These are phyloP conservation scores for Penicillium sp. DNA, from an alignment of 2,329 filamentous ascomycete species.

Conservation along the genomic window DNA sequence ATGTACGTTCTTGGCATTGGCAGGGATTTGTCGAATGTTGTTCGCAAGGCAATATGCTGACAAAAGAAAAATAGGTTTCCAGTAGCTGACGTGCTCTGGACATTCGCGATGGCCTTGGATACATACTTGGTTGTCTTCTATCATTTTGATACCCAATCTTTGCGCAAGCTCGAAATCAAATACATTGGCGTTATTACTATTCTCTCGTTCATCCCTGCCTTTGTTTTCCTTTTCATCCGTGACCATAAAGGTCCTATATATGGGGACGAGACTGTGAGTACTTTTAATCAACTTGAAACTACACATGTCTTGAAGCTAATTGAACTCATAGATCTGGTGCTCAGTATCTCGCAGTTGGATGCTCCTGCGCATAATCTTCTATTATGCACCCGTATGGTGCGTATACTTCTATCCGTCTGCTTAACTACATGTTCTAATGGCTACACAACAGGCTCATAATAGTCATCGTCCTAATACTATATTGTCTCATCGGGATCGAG, in stretches of 20 bases:
- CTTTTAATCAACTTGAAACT: not conserved
- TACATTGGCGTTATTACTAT: conserved; percentile 33
- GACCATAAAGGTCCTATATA: conserved; percentile 38
- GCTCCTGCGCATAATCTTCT: conserved; percentile 36
- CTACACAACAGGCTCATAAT: conserved; percentile 30
- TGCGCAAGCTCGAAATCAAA: conserved; percentile 35
- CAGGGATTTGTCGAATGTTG: not conserved
- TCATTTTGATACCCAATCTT: conserved; percentile 33
- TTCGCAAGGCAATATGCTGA: not conserved
- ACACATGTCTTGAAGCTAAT: not conserved
- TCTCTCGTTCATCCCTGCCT: conserved; percentile 37
- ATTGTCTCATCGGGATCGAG: conserved; percentile 33
- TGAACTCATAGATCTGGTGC: conserved; percentile 36
- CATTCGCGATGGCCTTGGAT: conserved; percentile 39
- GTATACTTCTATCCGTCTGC: not conserved
- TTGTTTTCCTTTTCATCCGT: conserved; percentile 37
- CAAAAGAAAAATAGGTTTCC: conserved; percentile 32
- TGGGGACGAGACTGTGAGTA: conserved; percentile 37
- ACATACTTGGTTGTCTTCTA: conserved; percentile 41
- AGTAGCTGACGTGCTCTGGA: conserved; percentile 41
- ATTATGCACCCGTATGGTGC: conserved; percentile 41
- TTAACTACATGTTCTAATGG: not conserved
- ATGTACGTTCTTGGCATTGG: conserved; percentile 28
- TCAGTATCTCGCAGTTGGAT: conserved; percentile 42
- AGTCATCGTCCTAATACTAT: conserved; percentile 22